These are phyloP conservation scores for Emmonsiellopsis sp. DNA, from an alignment of 2,329 filamentous ascomycete genomes.

Conservation along the genomic window DNA sequence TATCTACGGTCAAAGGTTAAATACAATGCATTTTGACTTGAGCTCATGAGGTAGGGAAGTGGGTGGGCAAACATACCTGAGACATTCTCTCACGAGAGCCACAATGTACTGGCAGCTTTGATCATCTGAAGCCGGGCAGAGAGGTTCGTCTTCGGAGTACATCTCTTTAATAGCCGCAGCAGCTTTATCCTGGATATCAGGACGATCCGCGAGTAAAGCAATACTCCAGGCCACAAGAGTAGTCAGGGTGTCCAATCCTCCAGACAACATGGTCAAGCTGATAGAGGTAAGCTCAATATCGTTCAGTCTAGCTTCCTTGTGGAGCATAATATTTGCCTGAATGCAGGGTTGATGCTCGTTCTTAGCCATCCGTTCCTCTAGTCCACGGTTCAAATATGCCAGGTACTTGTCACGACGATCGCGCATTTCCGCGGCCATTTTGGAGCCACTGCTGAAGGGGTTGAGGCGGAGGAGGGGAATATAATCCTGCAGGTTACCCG, in stretches of 20 bases:
- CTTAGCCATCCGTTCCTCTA: constrained; percentile 52
- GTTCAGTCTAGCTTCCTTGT: constrained; percentile 54
- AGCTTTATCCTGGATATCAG: constrained; percentile 54
- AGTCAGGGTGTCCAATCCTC: constrained; percentile 57
- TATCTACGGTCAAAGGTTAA: constrained; percentile 30
- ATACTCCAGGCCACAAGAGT: constrained; percentile 58
- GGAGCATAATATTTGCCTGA: constrained; percentile 56
- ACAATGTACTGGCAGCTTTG: constrained; percentile 54
- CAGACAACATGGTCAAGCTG: constrained; percentile 58
- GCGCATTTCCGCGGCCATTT: constrained; percentile 51
- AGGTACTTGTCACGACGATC: constrained; percentile 52
- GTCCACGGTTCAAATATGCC: constrained; percentile 45
- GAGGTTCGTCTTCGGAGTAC: constrained; percentile 43
- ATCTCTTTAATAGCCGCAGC: constrained; percentile 46
- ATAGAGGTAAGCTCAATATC: constrained; percentile 56
- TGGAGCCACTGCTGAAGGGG: constrained; percentile 50
- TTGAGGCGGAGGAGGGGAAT: constrained; percentile 51
- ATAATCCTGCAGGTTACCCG: constrained; percentile 53
- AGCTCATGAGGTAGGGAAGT: neutral
- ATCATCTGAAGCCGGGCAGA: constrained; percentile 54
- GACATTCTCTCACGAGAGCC: constrained; percentile 53
- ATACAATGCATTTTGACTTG: constrained; percentile 3
- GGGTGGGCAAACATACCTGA: constrained; percentile 32
- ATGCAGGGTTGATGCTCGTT: constrained; percentile 56
- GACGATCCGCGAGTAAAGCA: constrained; percentile 48